Evolutionary conservation across 805 yeast species (phyloP), one percentile per base, ranked within the genome.

Genomic region (Saccharomycopsis fibuligera): DNA sequence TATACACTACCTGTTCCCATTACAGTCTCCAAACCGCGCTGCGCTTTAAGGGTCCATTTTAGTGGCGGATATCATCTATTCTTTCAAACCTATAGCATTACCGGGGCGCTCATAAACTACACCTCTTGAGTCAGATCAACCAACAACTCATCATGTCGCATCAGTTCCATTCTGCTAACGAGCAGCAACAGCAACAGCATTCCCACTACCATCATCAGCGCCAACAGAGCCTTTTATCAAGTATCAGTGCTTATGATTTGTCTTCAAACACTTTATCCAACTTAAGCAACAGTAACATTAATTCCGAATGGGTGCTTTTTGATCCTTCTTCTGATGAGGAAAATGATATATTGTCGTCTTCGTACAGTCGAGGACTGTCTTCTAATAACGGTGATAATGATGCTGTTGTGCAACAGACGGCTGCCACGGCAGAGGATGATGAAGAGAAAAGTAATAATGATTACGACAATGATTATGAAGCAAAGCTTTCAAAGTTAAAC

Each of bases 321-420:
- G 53, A 49, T 22, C 53, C 53, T n/a, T 37, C 49, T 3, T n/a
- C 27, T 23, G 40, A 39, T 14, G 48, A 45, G 5, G 44, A 45
- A 16, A 27, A 40, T 19, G 51, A 48, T 9, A 31, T 48, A 3
- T 29, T 48, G 16, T 44, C 51, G 6, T 38, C 48, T 6, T 21
- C 40, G n/a, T 27, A 9, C 31, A 44, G 48, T 40, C 43, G 23
- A 14, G 38, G 14, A 5, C 14, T 5, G 5, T 5, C 10, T 5
- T 9, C 23, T 6, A 27, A 8, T 16, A 8, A 17, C 12, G 12
- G 31, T 12, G 12, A 27, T 12, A 27, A 8, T 8, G 8, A 27
- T 12, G 12, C 8, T 12, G 12, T 8, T 12, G 8, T 21, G 22
- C 39, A 17, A n/a, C 31, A 27, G 31, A 27, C 10, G 10, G 31